Base-by-base conservation (phyloP, 192 early-diverging fungal species). In the Podila epicladia region DNA sequence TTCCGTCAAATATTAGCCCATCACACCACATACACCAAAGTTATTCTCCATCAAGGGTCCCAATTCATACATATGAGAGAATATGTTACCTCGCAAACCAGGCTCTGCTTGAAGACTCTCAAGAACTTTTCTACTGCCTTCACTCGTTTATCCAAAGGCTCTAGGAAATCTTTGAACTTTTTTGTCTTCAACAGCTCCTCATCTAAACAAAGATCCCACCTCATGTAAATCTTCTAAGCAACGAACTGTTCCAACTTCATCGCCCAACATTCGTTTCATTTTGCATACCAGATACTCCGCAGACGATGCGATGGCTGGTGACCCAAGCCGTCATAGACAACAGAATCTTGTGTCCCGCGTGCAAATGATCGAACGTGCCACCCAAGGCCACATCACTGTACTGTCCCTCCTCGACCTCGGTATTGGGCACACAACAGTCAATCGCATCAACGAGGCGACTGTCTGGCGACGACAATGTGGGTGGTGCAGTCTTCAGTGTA, bases 361-460 rank as follows among this genome's bases (percentile, higher is more conserved):
- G 98, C 60, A 99, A 83, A 74, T 98, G 97, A 83, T 99, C 98
- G 87, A 99, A 99, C 22, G 98, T 98, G 19, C 98, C 98, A 28
- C 98, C 98, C 9, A 97, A 72, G 13, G 87, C 92, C 1, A 93
- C 93, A 74, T 86, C 67, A 24, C 80, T 71, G 85, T 87, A 90
- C 9, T 62, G 58, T 17, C 65, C 66, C 33, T 66, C 62, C 9
- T 69, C 57, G 11, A 79, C 72, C 3, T 61, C 32, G 28, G 67
- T 57, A 50, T 84, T 15, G 28, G 65, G 57, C 26, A 72, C 48
- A 32, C 17, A 32, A 24, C 55, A 58, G 31, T 79, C 66, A 37
- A 72, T 63, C 28, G 66, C 65, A 2, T 72, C 61, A 38, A 74
- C 65, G 4, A 79, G 51, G 45, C 55, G 49, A 12, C 57, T 67